These are phyloP conservation scores for Berberis thunbergii DNA, from an alignment of 164 flowering plant species.

Conservation along the genomic window DNA sequence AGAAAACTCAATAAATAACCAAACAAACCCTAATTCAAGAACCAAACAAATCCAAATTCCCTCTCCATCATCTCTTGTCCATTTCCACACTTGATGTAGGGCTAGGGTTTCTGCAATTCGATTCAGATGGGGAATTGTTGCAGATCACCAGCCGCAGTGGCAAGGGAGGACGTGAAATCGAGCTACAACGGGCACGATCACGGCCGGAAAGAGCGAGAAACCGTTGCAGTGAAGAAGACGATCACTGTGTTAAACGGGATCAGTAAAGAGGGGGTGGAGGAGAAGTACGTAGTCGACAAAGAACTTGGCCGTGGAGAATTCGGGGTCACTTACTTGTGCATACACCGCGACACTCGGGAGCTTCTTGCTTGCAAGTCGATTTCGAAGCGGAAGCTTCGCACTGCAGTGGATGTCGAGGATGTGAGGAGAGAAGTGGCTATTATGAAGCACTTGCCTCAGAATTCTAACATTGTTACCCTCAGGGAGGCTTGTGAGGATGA, in stretches of 20 bases:
- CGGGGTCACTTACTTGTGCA: slow-evolving; percentile 67
- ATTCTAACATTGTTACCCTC: slow-evolving; percentile 60
- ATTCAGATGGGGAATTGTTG: slow-evolving; percentile 69
- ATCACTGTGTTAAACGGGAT: slow-evolving; percentile 38
- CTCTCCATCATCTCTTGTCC: background rate
- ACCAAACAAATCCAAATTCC: background rate
- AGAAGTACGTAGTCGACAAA: slow-evolving; percentile 52
- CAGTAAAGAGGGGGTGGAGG: slow-evolving; percentile 51
- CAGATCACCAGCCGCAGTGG: slow-evolving; percentile 80
- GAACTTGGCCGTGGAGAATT: slow-evolving; percentile 81
- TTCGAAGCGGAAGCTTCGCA: slow-evolving; percentile 71
- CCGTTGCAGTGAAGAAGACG: slow-evolving; percentile 26
- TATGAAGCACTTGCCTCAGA: slow-evolving; percentile 67
- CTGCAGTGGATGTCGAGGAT: slow-evolving; percentile 75
- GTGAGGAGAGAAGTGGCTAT: slow-evolving; percentile 76
- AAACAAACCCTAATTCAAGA: too few species aligned
- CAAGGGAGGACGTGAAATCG: slow-evolving; percentile 69
- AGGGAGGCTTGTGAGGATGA: slow-evolving; percentile 82
- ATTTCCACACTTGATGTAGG: background rate
- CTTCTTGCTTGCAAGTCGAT: slow-evolving; percentile 68
- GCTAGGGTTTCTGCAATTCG: background rate
- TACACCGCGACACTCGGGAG: slow-evolving; percentile 40
- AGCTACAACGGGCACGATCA: slow-evolving; percentile 40
- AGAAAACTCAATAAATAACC: too few species aligned
- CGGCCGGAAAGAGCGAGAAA: slow-evolving; percentile 18